Conservation (phyloP, 2,329 filamentous ascomycete genomes). For the Pseudogymnoascus sp. region DNA sequence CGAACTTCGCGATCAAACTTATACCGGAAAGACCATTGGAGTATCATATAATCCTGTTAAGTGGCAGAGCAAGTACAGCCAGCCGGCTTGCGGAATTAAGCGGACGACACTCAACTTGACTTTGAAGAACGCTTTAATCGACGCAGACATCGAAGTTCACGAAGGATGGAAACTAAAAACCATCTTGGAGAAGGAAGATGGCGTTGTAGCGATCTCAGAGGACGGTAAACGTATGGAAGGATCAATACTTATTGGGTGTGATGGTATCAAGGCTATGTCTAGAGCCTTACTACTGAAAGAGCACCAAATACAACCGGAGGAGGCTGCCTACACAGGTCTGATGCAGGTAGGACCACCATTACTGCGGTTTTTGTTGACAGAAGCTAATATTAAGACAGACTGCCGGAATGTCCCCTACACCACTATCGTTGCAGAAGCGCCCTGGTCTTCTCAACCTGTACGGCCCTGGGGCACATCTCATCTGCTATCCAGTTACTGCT, state of each 20-base stretch:
- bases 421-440: constrained; percentile 36
- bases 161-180: constrained; percentile 23
- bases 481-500: constrained; percentile 21
- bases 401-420: constrained; percentile 35
- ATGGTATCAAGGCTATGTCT: constrained; percentile 22
- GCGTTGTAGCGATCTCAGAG: constrained; percentile 21
- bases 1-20: constrained; percentile 16
- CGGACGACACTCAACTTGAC: constrained; percentile 20
- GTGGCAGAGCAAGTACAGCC: constrained; percentile 19
- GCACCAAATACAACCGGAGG: constrained; percentile 15
- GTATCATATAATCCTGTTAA: constrained; percentile 17
- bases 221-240: constrained; percentile 18
- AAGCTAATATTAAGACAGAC: constrained; percentile 11
- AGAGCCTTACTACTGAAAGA: constrained; percentile 16
- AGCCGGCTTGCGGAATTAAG: constrained; percentile 20
- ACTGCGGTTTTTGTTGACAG: constrained; percentile 14
- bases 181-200: constrained; percentile 18
- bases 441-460: constrained; percentile 21
- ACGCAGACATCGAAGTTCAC: constrained; percentile 19
- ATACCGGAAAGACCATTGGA: constrained; percentile 19
- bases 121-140: constrained; percentile 15
- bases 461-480: constrained; percentile 21
- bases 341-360: constrained; percentile 19
- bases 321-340: constrained; percentile 20
- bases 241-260: constrained; percentile 22